These are phyloP conservation scores for Debaryomyces prosopidis DNA, from an alignment of 805 yeast genomes.

Conservation along the genomic window DNA sequence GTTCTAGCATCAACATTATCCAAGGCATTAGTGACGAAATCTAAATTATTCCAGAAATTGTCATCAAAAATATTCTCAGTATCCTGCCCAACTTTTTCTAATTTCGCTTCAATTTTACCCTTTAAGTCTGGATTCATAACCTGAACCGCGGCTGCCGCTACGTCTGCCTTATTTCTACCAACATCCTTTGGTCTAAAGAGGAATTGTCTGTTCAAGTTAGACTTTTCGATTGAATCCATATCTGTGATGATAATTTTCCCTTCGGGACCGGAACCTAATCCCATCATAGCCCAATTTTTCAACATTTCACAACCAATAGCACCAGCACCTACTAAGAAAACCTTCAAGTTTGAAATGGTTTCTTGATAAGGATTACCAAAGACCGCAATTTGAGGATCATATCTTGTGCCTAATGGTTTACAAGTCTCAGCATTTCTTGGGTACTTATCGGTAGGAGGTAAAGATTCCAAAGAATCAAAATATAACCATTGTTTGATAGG, in stretches of 20 bases:
- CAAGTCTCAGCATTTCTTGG: constrained; percentile 72
- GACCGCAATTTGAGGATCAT: constrained; percentile 94
- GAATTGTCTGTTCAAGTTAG: constrained; percentile 95
- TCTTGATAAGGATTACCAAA: constrained; percentile 81
- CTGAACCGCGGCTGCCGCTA: constrained; percentile 81
- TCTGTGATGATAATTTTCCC: constrained; percentile 89
- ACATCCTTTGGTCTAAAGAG: constrained; percentile 94
- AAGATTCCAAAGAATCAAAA: constrained; percentile 90
- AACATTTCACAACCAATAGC: constrained; percentile 99
- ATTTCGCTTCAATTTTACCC: constrained; percentile 73
- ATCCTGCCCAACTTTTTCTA: constrained; percentile 92
- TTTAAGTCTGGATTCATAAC: constrained; percentile 81
- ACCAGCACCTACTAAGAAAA: constrained; percentile 94
- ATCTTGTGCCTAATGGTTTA: constrained; percentile 75
- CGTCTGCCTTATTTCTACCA: constrained; percentile 86
- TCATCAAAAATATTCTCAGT: constrained; percentile 87
- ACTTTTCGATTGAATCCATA: constrained; percentile 92
- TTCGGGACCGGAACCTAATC: constrained; percentile 86
- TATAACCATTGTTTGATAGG: constrained; percentile 91
- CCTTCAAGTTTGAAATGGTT: constrained; percentile 69
- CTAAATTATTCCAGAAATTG: constrained; percentile 78
- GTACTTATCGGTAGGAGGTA: constrained; percentile 61
- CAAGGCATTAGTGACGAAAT: constrained; percentile 92
- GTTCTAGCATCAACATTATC: constrained; percentile 98
- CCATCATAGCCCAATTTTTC: constrained; percentile 97